Evolutionary conservation across 805 yeast genomes (phyloP).

Genomic region (Zygosaccharomyces kombuchaensis): DNA sequence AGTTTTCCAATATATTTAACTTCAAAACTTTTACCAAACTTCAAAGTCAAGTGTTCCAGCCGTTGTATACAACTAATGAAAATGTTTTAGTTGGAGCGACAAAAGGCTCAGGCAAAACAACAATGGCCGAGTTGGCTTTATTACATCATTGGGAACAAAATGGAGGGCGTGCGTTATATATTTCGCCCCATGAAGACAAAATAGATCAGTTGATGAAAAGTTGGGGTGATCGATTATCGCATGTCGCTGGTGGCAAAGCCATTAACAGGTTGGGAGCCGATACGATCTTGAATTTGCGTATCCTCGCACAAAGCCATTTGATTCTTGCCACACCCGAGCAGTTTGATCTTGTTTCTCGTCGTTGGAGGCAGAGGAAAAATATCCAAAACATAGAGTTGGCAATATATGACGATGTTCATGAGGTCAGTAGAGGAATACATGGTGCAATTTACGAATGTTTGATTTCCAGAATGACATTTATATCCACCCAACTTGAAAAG

Average conservation of each 20-base stretch:
- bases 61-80: conserved; percentile 53
- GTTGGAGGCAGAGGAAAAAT: conserved; percentile 77
- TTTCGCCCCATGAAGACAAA: conserved; percentile 58
- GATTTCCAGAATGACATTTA: conserved; percentile 66
- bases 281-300: conserved; percentile 46
- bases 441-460: conserved; percentile 69
- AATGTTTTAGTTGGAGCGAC: conserved; percentile 65
- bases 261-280: conserved; percentile 55
- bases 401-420: conserved; percentile 71
- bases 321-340: conserved; percentile 75
- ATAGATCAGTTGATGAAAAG: conserved; percentile 43
- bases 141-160: conserved; percentile 67
- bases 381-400: conserved; percentile 64
- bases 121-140: conserved; percentile 67
- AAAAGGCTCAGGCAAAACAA: conserved; percentile 73
- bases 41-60: conserved; percentile 66
- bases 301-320: conserved; percentile 59
- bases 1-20: conserved; percentile 42
- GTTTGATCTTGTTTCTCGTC: conserved; percentile 65
- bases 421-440: conserved; percentile 49
- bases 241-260: conserved; percentile 52
- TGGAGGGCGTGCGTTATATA: conserved; percentile 65
- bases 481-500: conserved; percentile 60
- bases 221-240: conserved; percentile 53
- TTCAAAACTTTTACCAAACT: conserved; percentile 61